Conservation (phyloP, 1,284 basidiomycete genomes). For the Melampsora americana region DNA sequence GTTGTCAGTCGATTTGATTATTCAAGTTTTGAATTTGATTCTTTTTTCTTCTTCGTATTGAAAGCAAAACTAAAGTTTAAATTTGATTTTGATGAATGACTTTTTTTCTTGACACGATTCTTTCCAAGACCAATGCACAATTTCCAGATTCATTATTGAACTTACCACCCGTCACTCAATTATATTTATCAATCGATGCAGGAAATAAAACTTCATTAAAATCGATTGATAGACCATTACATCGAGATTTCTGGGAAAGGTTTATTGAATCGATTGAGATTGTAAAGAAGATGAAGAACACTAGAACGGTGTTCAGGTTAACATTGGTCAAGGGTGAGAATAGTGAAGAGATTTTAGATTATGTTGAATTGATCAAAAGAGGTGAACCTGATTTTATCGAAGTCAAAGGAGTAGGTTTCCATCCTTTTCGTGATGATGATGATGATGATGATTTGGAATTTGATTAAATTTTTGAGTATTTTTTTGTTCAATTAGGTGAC, state of each 20-base stretch:
- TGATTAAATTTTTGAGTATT: neutral
- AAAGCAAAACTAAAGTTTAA: neutral
- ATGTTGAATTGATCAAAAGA: constrained; percentile 35
- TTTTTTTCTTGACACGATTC: neutral
- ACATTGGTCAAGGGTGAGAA: constrained; percentile 45
- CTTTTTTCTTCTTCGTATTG: neutral
- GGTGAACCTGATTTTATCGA: constrained; percentile 45
- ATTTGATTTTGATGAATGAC: neutral
- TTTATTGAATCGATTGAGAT: constrained; percentile 44
- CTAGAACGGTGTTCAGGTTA: constrained; percentile 45
- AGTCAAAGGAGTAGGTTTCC: constrained; percentile 42
- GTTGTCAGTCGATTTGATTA: constrained; percentile 6
- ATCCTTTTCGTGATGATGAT: neutral
- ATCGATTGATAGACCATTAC: constrained; percentile 43
- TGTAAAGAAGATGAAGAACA: constrained; percentile 15
- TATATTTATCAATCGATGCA: constrained; percentile 46
- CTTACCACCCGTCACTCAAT: constrained; percentile 44
- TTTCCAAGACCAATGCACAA: constrained; percentile 43
- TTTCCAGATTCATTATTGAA: constrained; percentile 43
- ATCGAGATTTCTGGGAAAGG: constrained; percentile 46
- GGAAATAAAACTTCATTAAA: constrained; percentile 42
- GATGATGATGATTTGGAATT: neutral
- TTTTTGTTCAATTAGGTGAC: constrained; percentile 34
- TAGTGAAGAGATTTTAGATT: constrained; percentile 41
- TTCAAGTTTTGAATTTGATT: neutral